Base-by-base conservation (phyloP, 352 stramenopile species). In the Thalassiosira livingstoniorum region DNA sequence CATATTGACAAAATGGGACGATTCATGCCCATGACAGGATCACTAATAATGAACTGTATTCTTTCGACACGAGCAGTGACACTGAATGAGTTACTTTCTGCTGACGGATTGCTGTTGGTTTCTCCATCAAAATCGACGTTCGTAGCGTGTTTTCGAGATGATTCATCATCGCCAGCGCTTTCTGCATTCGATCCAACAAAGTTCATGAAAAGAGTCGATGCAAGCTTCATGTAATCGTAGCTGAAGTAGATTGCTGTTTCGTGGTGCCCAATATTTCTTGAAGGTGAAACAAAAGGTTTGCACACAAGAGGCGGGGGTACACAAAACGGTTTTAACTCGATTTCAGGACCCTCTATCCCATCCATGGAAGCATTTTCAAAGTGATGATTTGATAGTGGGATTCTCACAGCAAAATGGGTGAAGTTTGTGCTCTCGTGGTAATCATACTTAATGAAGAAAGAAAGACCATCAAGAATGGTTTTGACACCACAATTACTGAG, bases 1-100 rank as follows among this genome's bases (percentile, higher is more conserved):
- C 75, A 86, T 51, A 92, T 73, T 39, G 87, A 90, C 32, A 92
- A 62, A 66, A 94, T 77, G 15, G 90, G 89, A n/a, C 93, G 81
- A 75, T 95, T 87, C 39, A 94, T 86, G 29, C 92, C 92, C 60
- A 96, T 89, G n/a, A 95, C 82, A 39, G 91, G 91, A 78, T 95
- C 91, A 70, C 89, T 87, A 62, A 92, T 69, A 73, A 94, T 87
- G 39, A 93, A 60, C 55, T 88, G 80, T n/a, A 94, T 25, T 65
- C 82, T 82, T 43, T 74, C 55, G 18, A 95, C 51, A n/a, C 82
- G 63, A 29, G 83, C 87, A 53, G 71, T 75, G 23, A 95, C 63
- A 57, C 81, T 92, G 75, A 91, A 94, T n/a, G n/a, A n/a, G 71
- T 79, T 71, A 68, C 51, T 82, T 78, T 80, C 64, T 64, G 47